phyloP scores from a whole-genome alignment of 805 yeast genomes.

The Suhomyces vadensis region DNA sequence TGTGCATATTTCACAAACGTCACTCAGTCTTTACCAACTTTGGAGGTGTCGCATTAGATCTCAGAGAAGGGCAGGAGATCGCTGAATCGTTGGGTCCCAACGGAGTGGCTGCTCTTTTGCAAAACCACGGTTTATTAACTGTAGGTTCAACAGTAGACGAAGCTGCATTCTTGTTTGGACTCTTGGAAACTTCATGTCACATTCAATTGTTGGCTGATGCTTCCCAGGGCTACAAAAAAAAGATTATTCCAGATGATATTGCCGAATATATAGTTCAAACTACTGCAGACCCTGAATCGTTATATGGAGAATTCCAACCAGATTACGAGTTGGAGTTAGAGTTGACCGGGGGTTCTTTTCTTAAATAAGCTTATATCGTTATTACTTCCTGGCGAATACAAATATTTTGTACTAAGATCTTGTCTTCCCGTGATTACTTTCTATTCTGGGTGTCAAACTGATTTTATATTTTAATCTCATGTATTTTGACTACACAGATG shows the following conservation, averaged over 20 bases:
- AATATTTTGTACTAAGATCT: too few relatives aligned
- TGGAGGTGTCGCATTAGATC: conserved; percentile 78
- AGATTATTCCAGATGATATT: conserved; percentile 36
- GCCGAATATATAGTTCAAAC: conserved; percentile 66
- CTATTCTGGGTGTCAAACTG: too few relatives aligned
- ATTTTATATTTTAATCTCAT: too few relatives aligned
- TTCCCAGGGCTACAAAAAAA: conserved; percentile 44
- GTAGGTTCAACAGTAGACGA: conserved; percentile 72
- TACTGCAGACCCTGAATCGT: conserved; percentile 63
- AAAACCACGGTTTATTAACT: conserved; percentile 73
- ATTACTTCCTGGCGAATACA: too few relatives aligned
- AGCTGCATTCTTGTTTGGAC: conserved; percentile 65
- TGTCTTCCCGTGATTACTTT: too few relatives aligned
- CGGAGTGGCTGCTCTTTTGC: conserved; percentile 59
- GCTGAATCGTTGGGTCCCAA: conserved; percentile 59
- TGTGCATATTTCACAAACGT: conserved; percentile 61
- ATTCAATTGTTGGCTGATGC: conserved; percentile 66
- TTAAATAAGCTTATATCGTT: conserved; percentile 20
- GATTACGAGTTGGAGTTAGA: conserved; percentile 50
- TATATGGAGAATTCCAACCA: conserved; percentile 74
- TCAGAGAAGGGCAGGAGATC: conserved; percentile 59
- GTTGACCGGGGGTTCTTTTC: conserved; percentile 22
- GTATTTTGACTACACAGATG: too few relatives aligned
- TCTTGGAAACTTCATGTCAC: conserved; percentile 65
- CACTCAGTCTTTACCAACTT: conserved; percentile 68